phyloP scores from a whole-genome alignment of 352 stramenopile species.

The Phytopythium delawarense region DNA sequence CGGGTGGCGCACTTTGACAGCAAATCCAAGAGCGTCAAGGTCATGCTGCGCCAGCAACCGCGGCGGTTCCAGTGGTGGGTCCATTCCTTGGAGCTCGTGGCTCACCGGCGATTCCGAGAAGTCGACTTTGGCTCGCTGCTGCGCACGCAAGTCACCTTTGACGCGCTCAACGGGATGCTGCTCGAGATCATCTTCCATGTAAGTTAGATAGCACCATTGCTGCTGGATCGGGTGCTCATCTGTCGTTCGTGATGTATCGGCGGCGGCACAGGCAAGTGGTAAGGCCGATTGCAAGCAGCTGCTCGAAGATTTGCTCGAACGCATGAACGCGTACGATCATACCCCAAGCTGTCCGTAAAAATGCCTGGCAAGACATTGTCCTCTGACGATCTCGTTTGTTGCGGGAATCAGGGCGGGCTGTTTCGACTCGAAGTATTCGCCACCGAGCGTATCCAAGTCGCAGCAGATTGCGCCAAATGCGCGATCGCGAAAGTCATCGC shows the following conservation, averaged over 20 bases:
- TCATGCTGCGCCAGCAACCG: slow-evolving; percentile 85
- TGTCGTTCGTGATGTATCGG: slow-evolving; percentile 4
- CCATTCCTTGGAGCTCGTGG: slow-evolving; percentile 16
- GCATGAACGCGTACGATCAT: slow-evolving; percentile 36
- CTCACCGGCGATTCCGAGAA: slow-evolving; percentile 23
- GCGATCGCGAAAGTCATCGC: slow-evolving; percentile 18
- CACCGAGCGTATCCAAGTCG: slow-evolving; percentile 37
- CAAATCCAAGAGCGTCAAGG: slow-evolving; percentile 80
- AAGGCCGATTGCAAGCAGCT: slow-evolving; percentile 25
- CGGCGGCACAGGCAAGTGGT: slow-evolving; percentile 26
- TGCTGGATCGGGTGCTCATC: not conserved
- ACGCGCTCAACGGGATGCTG: slow-evolving; percentile 46
- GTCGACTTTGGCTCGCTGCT: slow-evolving; percentile 33
- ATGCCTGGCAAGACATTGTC: no score
- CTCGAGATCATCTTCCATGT: slow-evolving; percentile 50
- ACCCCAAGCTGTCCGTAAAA: not conserved
- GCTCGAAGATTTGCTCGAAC: slow-evolving; percentile 32
- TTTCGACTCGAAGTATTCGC: slow-evolving; percentile 47
- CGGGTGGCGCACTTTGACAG: slow-evolving; percentile 65
- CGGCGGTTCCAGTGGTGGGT: slow-evolving; percentile 23
- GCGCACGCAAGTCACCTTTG: slow-evolving; percentile 60
- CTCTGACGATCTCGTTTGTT: slow-evolving; percentile 1
- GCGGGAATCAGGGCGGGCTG: slow-evolving; percentile 28
- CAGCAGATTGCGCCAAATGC: slow-evolving; percentile 14
- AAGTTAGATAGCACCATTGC: not conserved